These are phyloP conservation scores for Suillus clintonianus DNA, from an alignment of 768 basidiomycete species.

Conservation along the genomic window DNA sequence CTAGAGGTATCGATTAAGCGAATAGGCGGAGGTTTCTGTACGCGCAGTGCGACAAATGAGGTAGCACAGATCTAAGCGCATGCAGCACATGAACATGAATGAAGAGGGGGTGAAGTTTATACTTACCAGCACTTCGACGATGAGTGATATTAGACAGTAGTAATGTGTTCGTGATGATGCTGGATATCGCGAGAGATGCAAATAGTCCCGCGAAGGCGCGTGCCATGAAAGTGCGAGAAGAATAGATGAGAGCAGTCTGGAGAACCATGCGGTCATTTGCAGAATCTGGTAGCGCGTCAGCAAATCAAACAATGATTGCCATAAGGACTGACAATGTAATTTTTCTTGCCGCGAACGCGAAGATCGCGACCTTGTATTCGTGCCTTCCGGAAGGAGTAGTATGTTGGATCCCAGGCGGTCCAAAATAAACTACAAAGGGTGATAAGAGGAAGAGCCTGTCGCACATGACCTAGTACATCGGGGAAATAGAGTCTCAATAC, in stretches of 20 bases:
- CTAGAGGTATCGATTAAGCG: conserved; percentile 64
- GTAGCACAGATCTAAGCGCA: conserved; percentile 46
- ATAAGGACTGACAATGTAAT: conserved; percentile 57
- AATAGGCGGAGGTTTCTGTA: conserved; percentile 71
- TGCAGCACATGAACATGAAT: conserved; percentile 1
- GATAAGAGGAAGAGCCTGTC: conserved; percentile 51
- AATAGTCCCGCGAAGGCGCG: conserved; percentile 40
- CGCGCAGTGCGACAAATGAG: conserved; percentile 56
- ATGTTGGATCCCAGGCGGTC: conserved; percentile 88
- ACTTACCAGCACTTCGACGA: conserved; percentile 61
- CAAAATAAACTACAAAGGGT: conserved; percentile 67
- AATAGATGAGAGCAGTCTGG: conserved; percentile 51
- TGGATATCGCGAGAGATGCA: conserved; percentile 38
- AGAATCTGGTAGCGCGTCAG: conserved; percentile 43
- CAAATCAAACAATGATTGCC: not conserved
- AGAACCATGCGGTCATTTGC: conserved; percentile 62
- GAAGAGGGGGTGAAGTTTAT: conserved; percentile 2
- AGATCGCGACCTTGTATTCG: conserved; percentile 73
- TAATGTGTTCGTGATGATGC: conserved; percentile 37
- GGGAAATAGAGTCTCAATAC: conserved; percentile 24
- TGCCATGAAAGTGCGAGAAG: conserved; percentile 46
- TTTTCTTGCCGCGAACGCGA: conserved; percentile 61
- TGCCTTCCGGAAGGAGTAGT: conserved; percentile 57
- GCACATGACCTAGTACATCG: conserved; percentile 17
- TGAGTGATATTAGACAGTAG: conserved; percentile 49